These are phyloP conservation scores for Sclerotinia nivalis DNA, from an alignment of 2,329 filamentous ascomycete genomes.

Conservation along the genomic window DNA sequence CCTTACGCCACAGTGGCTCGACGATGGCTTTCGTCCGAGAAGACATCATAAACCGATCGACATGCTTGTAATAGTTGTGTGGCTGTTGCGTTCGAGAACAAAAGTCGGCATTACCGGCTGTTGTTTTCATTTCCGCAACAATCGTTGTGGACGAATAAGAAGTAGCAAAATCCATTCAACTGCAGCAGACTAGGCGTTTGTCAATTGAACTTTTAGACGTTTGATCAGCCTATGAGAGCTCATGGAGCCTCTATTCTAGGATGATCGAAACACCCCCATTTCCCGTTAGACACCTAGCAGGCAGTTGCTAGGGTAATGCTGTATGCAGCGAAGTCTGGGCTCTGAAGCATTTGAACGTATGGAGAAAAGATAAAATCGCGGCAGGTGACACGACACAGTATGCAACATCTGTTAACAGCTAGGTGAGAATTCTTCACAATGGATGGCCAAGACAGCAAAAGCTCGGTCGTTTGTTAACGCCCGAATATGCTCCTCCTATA, in stretches of 20 bases:
- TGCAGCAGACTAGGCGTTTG: conserved; percentile 14
- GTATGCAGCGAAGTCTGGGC: conserved; percentile 1
- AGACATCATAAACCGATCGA: neutral
- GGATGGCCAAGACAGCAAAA: neutral
- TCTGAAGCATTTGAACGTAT: conserved; percentile 16
- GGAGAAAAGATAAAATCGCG: neutral
- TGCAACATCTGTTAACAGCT: conserved; percentile 13
- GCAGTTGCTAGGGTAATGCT: neutral
- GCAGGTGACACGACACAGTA: conserved; percentile 1
- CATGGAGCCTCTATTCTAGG: neutral
- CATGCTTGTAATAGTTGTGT: neutral
- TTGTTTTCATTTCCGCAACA: neutral
- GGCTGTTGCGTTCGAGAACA: conserved; percentile 9
- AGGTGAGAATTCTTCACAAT: neutral
- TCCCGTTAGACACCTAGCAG: neutral
- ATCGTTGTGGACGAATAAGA: neutral
- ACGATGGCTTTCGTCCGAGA: neutral
- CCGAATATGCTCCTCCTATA: neutral
- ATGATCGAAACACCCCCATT: neutral
- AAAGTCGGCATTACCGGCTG: neutral
- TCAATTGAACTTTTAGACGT: neutral
- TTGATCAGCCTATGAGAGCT: neutral
- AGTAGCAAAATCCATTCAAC: neutral
- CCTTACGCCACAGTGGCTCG: conserved; percentile 6
- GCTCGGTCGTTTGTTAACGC: neutral